phyloP scores from a whole-genome alignment of 495 filamentous ascomycete genomes.

The Aspergillus cavernicola region DNA sequence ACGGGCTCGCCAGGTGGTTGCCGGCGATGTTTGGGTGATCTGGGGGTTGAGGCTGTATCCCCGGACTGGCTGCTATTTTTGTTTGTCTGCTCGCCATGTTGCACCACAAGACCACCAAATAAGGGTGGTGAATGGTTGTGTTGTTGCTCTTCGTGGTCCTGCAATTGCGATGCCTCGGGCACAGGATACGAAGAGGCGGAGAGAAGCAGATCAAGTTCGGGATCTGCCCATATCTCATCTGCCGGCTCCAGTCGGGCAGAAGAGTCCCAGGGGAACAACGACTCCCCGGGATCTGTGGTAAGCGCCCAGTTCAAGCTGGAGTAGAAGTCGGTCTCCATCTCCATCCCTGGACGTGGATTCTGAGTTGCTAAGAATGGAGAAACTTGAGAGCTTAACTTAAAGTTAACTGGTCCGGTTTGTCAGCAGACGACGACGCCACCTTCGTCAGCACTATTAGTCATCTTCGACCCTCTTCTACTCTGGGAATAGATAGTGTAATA shows the following conservation, averaged over 20 bases:
- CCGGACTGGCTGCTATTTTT: background rate
- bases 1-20: conserved; percentile 1
- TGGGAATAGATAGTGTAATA: too few species aligned
- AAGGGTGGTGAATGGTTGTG: background rate
- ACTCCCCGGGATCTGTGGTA: background rate
- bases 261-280: background rate
- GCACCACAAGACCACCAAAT: background rate
- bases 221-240: background rate
- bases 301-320: background rate
- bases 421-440: too few species aligned
- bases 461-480: too few species aligned
- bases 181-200: conserved; percentile 27
- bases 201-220: conserved; percentile 19
- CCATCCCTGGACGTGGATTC: too few species aligned
- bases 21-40: background rate
- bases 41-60: background rate
- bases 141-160: background rate
- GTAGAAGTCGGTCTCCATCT: background rate
- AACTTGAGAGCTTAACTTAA: too few species aligned
- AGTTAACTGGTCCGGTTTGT: too few species aligned
- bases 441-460: too few species aligned
- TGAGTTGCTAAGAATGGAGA: too few species aligned
- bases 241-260: background rate
- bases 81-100: background rate
- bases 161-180: conserved; percentile 4